Percentiles rank a stretch among this genome's conserved stretches.
These are phyloP conservation scores for Potentilla sterilis DNA, from an alignment of 306 rosid species.

Conservation along the genomic window DNA sequence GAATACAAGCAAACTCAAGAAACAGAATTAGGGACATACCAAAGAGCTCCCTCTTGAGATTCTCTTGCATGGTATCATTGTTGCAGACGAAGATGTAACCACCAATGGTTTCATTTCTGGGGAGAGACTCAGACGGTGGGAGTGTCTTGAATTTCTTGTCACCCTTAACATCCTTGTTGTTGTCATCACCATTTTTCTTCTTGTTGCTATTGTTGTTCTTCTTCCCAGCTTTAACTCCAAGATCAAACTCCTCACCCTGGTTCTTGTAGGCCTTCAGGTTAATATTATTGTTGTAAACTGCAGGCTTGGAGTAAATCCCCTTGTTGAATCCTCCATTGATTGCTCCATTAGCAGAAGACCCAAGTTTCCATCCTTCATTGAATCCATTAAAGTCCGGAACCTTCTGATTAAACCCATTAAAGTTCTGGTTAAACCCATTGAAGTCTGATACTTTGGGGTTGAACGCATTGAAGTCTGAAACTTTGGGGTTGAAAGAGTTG, in stretches of 20 bases:
- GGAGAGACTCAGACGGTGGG: constrained; percentile 78
- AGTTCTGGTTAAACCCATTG: background rate
- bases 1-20: background rate
- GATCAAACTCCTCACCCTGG: constrained; percentile 44
- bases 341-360: constrained; percentile 19
- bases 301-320: constrained; percentile 71
- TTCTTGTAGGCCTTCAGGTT: constrained; percentile 50
- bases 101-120: constrained; percentile 72
- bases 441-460: constrained; percentile 8
- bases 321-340: constrained; percentile 66
- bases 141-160: constrained; percentile 85
- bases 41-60: constrained; percentile 78
- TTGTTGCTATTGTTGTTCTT: constrained; percentile 38
- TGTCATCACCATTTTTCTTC: constrained; percentile 46
- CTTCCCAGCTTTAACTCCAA: constrained; percentile 37
- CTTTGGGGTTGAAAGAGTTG: background rate
- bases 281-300: constrained; percentile 23
- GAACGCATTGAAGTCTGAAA: background rate
- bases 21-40: constrained; percentile 39
- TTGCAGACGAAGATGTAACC: constrained; percentile 95
- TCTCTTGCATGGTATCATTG: constrained; percentile 94
- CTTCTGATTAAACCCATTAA: constrained; percentile 27
- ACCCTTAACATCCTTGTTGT: constrained; percentile 47
- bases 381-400: constrained; percentile 22
- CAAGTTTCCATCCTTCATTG: constrained; percentile 46